Evolutionary conservation across 1,284 basidiomycete species (phyloP).

Genomic region (Albatrellus sp.): DNA sequence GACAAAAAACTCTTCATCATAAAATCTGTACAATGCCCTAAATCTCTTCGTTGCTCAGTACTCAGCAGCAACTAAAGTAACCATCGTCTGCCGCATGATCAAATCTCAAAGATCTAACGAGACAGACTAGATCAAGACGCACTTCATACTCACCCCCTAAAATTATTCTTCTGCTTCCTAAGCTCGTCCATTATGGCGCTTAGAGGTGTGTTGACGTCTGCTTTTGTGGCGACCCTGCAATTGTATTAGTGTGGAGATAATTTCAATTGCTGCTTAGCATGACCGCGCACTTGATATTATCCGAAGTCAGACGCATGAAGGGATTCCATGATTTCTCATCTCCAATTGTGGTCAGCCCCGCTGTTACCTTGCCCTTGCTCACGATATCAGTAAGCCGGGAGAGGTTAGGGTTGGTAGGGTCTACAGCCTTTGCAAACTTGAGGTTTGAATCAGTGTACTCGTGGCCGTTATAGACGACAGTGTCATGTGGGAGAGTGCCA

Average conservation of each 20-base stretch:
- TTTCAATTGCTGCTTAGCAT: constrained; percentile 28
- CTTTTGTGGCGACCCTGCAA: constrained; percentile 34
- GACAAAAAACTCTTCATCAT: too few relatives aligned
- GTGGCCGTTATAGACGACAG: constrained; percentile 84
- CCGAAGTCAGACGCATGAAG: constrained; percentile 53
- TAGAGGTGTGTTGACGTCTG: constrained; percentile 29
- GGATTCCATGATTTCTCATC: constrained; percentile 83
- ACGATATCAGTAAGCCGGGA: constrained; percentile 41
- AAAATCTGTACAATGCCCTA: too few relatives aligned
- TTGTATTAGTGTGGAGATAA: constrained; percentile 3
- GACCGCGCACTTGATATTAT: constrained; percentile 31
- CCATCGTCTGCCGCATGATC: too few relatives aligned
- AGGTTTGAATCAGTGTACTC: constrained; percentile 75
- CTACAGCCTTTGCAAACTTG: constrained; percentile 53
- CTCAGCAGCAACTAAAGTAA: too few relatives aligned
- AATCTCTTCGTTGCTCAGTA: too few relatives aligned
- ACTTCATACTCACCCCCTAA: constrained; percentile 31
- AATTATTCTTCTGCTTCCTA: constrained; percentile 77
- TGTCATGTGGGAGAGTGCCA: constrained; percentile 66
- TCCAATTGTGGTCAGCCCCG: constrained; percentile 71
- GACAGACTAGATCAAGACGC: not conserved
- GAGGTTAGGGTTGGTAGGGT: constrained; percentile 51
- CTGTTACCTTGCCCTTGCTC: constrained; percentile 42
- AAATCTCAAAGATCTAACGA: too few relatives aligned
- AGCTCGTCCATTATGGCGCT: constrained; percentile 61